Conservation (phyloP, 768 basidiomycete genomes). For the Tubosaeta brunneosetosa region DNA sequence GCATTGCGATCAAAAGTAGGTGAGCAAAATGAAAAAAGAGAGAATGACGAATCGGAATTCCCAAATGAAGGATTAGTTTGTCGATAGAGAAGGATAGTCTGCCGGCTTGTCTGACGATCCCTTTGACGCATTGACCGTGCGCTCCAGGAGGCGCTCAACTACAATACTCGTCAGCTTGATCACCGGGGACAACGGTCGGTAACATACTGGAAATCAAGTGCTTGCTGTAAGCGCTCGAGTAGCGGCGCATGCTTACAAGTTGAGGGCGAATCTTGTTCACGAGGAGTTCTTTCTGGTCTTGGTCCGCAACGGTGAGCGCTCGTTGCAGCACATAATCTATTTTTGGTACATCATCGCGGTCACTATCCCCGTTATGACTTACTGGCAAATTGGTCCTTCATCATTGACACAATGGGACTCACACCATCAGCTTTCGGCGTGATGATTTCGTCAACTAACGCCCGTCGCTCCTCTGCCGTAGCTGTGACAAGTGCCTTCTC, state of each 20-base stretch:
- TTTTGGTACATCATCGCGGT: not conserved
- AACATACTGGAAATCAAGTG: slow-evolving; percentile 74
- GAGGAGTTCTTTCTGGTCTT: slow-evolving; percentile 65
- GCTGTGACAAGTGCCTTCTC: slow-evolving; percentile 81
- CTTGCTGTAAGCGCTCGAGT: slow-evolving; percentile 71
- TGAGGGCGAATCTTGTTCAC: slow-evolving; percentile 62
- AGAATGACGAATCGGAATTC: slow-evolving; percentile 7
- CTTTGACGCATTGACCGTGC: slow-evolving; percentile 34
- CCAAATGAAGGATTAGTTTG: slow-evolving; percentile 16
- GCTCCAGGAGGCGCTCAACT: slow-evolving; percentile 72
- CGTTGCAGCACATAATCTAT: slow-evolving; percentile 85
- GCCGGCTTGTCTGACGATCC: slow-evolving; percentile 24
- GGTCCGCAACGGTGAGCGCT: slow-evolving; percentile 63
- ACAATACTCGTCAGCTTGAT: slow-evolving; percentile 7
- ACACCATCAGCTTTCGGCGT: slow-evolving; percentile 57
- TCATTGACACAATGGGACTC: slow-evolving; percentile 61
- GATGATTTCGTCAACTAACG: slow-evolving; percentile 81
- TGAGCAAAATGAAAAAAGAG: slow-evolving; percentile 3
- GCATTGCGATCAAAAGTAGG: slow-evolving; percentile 30
- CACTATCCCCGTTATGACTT: slow-evolving; percentile 30
- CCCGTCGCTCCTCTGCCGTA: slow-evolving; percentile 56
- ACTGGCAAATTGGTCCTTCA: slow-evolving; percentile 91
- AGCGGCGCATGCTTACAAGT: slow-evolving; percentile 64
- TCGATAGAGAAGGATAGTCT: slow-evolving; percentile 27
- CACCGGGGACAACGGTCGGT: not conserved